phyloP scores from a whole-genome alignment of 1,284 basidiomycete genomes.

The Fomes fomentarius region DNA sequence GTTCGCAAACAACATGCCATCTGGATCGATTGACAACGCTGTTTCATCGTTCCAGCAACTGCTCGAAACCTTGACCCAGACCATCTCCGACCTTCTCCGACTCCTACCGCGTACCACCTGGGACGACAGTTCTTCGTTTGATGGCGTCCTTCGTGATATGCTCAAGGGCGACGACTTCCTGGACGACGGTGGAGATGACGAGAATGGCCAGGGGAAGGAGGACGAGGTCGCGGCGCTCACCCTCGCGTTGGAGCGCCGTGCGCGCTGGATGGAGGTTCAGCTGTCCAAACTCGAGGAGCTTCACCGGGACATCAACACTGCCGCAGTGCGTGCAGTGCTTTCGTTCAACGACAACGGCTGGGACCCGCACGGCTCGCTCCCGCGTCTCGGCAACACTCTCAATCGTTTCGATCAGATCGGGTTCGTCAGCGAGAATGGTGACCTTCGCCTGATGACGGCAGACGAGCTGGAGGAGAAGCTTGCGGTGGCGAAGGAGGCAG shows the following conservation, averaged over 20 bases:
- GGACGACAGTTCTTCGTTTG: conserved; percentile 86
- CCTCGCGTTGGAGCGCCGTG: conserved; percentile 78
- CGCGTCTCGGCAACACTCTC: conserved; percentile 65
- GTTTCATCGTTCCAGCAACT: conserved; percentile 85
- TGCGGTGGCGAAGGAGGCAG: conserved; percentile 66
- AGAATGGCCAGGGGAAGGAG: conserved; percentile 52
- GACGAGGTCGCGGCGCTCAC: conserved; percentile 84
- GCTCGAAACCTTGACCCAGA: conserved; percentile 82
- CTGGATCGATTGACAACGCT: conserved; percentile 82
- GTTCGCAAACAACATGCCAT: conserved; percentile 78
- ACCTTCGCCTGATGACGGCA: conserved; percentile 56
- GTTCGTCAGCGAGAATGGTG: conserved; percentile 48
- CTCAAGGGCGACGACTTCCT: conserved; percentile 82
- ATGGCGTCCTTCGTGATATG: conserved; percentile 83
- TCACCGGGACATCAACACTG: conserved; percentile 84
- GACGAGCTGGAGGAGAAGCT: conserved; percentile 78
- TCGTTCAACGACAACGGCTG: conserved; percentile 85
- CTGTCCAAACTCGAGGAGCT: conserved; percentile 82
- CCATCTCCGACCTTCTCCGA: conserved; percentile 80
- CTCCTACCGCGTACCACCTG: conserved; percentile 83
- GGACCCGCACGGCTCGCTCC: conserved; percentile 69
- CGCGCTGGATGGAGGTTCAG: conserved; percentile 89
- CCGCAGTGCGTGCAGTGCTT: conserved; percentile 79
- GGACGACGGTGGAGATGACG: conserved; percentile 70
- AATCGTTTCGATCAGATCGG: conserved; percentile 70